Percentiles rank a stretch among this genome's conserved stretches.
Evolutionary conservation across 352 stramenopile genomes (phyloP).

Genomic region (Plasmopara viticola): DNA sequence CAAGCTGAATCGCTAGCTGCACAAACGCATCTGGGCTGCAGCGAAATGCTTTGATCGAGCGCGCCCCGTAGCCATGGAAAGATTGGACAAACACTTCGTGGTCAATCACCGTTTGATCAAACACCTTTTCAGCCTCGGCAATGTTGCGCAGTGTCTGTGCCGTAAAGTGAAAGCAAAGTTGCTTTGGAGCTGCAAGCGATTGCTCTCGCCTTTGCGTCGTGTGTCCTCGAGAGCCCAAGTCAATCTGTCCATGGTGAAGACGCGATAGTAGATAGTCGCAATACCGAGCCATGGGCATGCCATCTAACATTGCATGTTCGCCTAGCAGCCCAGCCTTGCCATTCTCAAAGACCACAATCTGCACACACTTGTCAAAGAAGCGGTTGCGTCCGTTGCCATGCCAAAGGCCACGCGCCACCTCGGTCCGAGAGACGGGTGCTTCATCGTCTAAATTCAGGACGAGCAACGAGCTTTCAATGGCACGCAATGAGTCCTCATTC

Average conservation of each 20-base stretch:
- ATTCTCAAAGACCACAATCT: constrained; percentile 94
- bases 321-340: constrained; percentile 91
- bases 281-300: constrained; percentile 74
- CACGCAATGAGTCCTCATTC: constrained; percentile 50
- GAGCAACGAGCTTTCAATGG: constrained; percentile 65
- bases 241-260: constrained; percentile 43
- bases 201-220: constrained; percentile 34
- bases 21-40: constrained; percentile 93
- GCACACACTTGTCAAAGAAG: constrained; percentile 96
- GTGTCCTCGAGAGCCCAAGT: constrained; percentile 34
- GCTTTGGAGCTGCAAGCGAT: constrained; percentile 26
- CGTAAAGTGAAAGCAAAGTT: constrained; percentile 53
- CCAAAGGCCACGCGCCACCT: constrained; percentile 64
- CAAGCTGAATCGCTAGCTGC: constrained; percentile 94
- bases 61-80: constrained; percentile 87
- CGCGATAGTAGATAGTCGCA: constrained; percentile 55
- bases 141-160: constrained; percentile 42
- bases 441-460: constrained; percentile 65
- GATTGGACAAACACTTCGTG: constrained; percentile 85
- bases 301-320: constrained; percentile 92
- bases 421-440: constrained; percentile 50
- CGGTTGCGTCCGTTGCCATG: constrained; percentile 89
- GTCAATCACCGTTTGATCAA: constrained; percentile 68
- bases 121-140: constrained; percentile 41
- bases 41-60: constrained; percentile 85